Conservation (phyloP, 768 basidiomycete species). For the Agrocybe chaxingu region DNA sequence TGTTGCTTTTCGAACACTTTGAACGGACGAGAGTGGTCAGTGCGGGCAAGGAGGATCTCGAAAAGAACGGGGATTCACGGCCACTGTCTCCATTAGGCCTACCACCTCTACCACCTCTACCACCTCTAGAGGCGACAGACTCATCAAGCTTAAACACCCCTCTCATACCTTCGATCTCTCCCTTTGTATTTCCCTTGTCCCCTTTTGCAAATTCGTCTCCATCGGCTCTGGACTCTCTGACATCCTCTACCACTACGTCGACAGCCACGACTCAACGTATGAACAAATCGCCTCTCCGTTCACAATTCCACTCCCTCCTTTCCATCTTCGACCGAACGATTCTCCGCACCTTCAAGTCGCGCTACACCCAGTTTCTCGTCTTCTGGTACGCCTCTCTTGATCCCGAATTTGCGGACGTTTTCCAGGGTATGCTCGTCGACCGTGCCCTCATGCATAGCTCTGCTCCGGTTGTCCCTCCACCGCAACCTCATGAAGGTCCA, state of each 20-base stretch:
- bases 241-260: slow-evolving; percentile 2
- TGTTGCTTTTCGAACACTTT: slow-evolving; percentile 84
- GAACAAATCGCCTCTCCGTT: slow-evolving; percentile 25
- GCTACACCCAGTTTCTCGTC: slow-evolving; percentile 94
- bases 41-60: slow-evolving; percentile 5
- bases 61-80: slow-evolving; percentile 14
- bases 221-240: not conserved
- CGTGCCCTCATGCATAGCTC: slow-evolving; percentile 65
- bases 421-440: slow-evolving; percentile 92
- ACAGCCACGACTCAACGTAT: slow-evolving; percentile 4
- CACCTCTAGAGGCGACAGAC: too few species aligned
- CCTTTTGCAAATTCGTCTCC: slow-evolving; percentile 4
- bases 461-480: slow-evolving; percentile 14
- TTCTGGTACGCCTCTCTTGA: slow-evolving; percentile 96
- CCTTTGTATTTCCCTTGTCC: not conserved
- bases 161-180: not conserved
- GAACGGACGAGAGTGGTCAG: slow-evolving; percentile 36
- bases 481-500: not conserved
- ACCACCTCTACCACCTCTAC: slow-evolving; percentile 18
- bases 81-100: slow-evolving; percentile 31
- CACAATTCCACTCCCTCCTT: slow-evolving; percentile 84
- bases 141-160: not conserved
- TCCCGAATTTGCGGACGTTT: slow-evolving; percentile 84
- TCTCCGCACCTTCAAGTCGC: slow-evolving; percentile 93
- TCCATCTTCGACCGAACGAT: slow-evolving; percentile 93